Percentiles rank a stretch among this genome's conserved stretches.
These are phyloP conservation scores for Gentiana dahurica DNA, from an alignment of 257 asterid species.

Conservation along the genomic window DNA sequence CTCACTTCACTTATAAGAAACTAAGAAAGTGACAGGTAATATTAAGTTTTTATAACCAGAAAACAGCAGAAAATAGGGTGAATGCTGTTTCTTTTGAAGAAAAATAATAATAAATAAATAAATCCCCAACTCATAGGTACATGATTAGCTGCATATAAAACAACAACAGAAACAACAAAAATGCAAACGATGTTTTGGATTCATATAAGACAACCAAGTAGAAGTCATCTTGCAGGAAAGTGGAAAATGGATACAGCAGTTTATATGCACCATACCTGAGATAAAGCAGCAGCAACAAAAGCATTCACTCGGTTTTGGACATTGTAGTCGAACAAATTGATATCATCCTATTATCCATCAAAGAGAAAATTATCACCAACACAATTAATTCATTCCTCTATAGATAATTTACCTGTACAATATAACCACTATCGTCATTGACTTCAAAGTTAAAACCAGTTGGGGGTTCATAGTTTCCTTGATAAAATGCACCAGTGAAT, in stretches of 20 bases:
- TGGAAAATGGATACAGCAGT: not conserved
- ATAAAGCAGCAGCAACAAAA: constrained; percentile 79
- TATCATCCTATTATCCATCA: constrained; percentile 50
- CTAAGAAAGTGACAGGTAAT: no score
- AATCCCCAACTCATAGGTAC: no score
- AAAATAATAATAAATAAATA: no score
- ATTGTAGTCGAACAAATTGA: constrained; percentile 62
- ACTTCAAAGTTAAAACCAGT: constrained; percentile 69
- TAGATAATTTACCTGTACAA: constrained; percentile 61
- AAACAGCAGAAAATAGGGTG: no score
- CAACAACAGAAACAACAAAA: no score
- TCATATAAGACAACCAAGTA: no score
- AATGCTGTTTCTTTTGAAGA: no score
- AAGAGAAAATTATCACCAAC: constrained; percentile 15
- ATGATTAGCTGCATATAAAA: no score
- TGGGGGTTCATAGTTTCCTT: constrained; percentile 86
- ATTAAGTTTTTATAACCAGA: no score
- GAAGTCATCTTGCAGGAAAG: no score
- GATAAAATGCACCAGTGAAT: constrained; percentile 76
- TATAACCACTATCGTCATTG: constrained; percentile 47
- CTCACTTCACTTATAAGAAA: not conserved
- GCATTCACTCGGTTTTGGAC: constrained; percentile 77
- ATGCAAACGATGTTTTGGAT: no score
- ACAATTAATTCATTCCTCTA: constrained; percentile 2
- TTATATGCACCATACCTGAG: constrained; percentile 33